Evolutionary conservation across 805 yeast genomes (phyloP).

Genomic region (Candida pseudofarinosa): DNA sequence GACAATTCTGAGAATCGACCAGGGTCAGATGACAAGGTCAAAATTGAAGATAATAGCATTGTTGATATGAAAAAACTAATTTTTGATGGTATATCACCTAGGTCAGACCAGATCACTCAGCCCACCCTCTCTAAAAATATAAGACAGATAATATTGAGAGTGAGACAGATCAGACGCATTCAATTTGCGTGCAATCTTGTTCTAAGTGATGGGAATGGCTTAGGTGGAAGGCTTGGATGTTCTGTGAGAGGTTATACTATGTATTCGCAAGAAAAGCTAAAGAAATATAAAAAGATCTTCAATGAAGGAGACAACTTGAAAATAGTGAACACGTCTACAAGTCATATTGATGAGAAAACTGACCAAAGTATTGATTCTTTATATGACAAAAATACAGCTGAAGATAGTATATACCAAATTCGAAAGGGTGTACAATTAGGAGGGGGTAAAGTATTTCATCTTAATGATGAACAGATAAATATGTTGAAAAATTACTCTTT

Average conservation of each 20-base stretch:
- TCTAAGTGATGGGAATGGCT: conserved; percentile 42
- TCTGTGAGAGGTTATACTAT: conserved; percentile 71
- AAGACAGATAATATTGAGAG: conserved; percentile 45
- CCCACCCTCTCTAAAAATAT: conserved; percentile 43
- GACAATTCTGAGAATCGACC: conserved; percentile 2
- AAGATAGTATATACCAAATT: conserved; percentile 34
- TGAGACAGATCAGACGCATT: conserved; percentile 60
- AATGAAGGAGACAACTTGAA: conserved; percentile 49
- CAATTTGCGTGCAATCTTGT: conserved; percentile 60
- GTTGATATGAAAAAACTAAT: conserved; percentile 3
- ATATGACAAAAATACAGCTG: conserved; percentile 21
- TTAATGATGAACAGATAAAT: conserved; percentile 21
- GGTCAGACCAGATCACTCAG: conserved; percentile 15
- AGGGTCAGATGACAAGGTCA: conserved; percentile 3
- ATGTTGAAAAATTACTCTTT: conserved; percentile 30
- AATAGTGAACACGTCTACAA: conserved; percentile 48
- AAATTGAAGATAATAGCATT: conserved; percentile 1
- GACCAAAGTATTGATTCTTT: conserved; percentile 49
- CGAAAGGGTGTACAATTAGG: conserved; percentile 25
- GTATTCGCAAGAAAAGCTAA: conserved; percentile 50
- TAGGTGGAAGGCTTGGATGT: conserved; percentile 44
- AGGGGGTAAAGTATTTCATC: conserved; percentile 21
- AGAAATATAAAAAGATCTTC: conserved; percentile 49
- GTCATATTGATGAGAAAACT: conserved; percentile 34
- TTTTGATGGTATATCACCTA: conserved; percentile 9